Conservation (phyloP, 2,329 filamentous ascomycete species). For the Colletotrichum agaves region DNA sequence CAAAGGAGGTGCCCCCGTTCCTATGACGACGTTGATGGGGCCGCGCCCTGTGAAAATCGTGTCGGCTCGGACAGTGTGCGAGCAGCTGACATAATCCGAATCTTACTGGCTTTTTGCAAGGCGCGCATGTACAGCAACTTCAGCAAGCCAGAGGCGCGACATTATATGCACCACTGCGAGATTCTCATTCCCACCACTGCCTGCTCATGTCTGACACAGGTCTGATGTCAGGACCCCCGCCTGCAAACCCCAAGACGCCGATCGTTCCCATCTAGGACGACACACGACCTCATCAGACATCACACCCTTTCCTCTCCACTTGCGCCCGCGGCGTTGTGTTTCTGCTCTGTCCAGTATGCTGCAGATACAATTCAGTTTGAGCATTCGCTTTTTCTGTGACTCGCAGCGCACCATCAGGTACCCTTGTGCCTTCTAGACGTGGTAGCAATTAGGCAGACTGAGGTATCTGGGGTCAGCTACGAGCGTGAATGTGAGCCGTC, state of each 20-base stretch:
- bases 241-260: conserved; percentile 19
- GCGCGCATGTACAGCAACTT: background rate
- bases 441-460: too few relatives aligned
- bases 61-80: background rate
- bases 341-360: background rate
- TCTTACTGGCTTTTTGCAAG: too few relatives aligned
- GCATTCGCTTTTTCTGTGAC: background rate
- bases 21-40: conserved; percentile 30
- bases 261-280: conserved; percentile 36
- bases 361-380: background rate
- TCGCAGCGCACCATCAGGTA: background rate
- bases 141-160: background rate
- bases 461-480: too few relatives aligned
- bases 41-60: conserved; percentile 11
- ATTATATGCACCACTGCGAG: background rate
- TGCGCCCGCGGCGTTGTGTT: background rate
- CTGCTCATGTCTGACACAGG: conserved; percentile 29
- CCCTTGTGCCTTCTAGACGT: background rate
- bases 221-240: conserved; percentile 37
- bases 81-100: background rate
- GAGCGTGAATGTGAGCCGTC: too few relatives aligned
- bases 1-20: conserved; percentile 24
- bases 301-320: conserved; percentile 10
- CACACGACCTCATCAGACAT: conserved; percentile 39
- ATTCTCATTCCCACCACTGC: background rate